A percentile compares a stretch with the other conserved stretches of the same genome.
These are phyloP conservation scores for Rhizophora mangle DNA, from an alignment of 345 rosid genomes.

Conservation along the genomic window DNA sequence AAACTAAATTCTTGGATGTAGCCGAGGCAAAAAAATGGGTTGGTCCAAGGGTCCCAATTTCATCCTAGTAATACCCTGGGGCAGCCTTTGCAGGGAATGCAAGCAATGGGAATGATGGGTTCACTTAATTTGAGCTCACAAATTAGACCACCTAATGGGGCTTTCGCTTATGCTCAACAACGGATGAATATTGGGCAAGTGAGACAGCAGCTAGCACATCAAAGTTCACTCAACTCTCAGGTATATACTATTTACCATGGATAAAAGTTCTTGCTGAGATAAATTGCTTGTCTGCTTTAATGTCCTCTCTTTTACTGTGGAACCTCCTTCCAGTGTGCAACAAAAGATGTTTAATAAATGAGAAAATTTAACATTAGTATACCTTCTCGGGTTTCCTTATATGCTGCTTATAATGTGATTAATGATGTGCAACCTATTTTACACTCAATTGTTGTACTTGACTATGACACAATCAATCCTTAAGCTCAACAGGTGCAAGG, in stretches of 20 bases:
- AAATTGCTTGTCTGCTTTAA: not conserved
- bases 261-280: not conserved
- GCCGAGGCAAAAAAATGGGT: slow-evolving; percentile 91
- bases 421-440: not conserved
- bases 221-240: slow-evolving; percentile 62
- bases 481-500: slow-evolving; percentile 54
- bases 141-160: slow-evolving; percentile 52
- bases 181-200: slow-evolving; percentile 58
- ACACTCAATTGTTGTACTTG: not conserved
- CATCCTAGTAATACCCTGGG: slow-evolving; percentile 67
- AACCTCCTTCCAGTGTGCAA: not conserved
- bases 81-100: slow-evolving; percentile 82
- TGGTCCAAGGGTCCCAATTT: slow-evolving; percentile 76
- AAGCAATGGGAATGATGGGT: slow-evolving; percentile 81
- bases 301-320: not conserved
- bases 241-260: slow-evolving; percentile 26
- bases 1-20: slow-evolving; percentile 43
- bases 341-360: not conserved
- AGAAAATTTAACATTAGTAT: not conserved
- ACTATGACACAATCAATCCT: slow-evolving; percentile 11
- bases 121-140: slow-evolving; percentile 63
- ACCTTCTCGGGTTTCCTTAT: not conserved
- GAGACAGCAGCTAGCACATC: slow-evolving; percentile 79
- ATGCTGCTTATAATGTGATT: not conserved
- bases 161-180: slow-evolving; percentile 66